Evolutionary conservation across 2,329 filamentous ascomycete genomes (phyloP).

Genomic region (Claviceps pusilla): DNA sequence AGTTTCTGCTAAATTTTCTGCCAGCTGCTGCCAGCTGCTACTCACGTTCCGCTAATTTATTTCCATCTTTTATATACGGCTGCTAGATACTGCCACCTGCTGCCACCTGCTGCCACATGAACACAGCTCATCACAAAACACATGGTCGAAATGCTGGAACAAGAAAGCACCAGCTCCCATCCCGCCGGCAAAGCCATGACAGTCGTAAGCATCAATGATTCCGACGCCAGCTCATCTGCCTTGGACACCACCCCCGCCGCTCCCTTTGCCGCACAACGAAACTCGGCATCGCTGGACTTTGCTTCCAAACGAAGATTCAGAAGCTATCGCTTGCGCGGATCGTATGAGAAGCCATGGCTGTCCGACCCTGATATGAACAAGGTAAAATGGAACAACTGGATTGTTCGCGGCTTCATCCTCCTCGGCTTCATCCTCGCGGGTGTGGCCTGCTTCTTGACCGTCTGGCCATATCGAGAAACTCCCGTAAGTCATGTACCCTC

Average conservation of each 20-base stretch:
- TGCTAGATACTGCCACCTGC: neutral
- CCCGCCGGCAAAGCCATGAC: neutral
- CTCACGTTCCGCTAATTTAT: neutral
- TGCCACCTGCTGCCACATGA: neutral
- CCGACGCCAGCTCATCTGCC: neutral
- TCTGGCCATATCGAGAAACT: constrained; percentile 13
- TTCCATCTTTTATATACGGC: too few relatives aligned
- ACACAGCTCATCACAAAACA: neutral
- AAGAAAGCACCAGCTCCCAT: neutral
- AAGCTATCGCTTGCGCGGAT: constrained; percentile 18
- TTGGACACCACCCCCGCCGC: neutral
- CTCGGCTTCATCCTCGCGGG: constrained; percentile 20
- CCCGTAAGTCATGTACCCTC: constrained; percentile 6
- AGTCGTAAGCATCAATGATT: neutral
- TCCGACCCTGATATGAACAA: constrained; percentile 17
- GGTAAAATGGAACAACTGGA: constrained; percentile 21
- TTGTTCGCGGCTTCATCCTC: constrained; percentile 17
- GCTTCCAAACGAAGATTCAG: constrained; percentile 13
- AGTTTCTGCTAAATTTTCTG: too few relatives aligned
- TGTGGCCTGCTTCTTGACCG: constrained; percentile 18
- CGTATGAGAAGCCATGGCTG: constrained; percentile 26
- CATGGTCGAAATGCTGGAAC: neutral
- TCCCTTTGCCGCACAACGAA: neutral
- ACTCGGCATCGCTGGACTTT: constrained; percentile 2
- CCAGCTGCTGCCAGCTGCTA: neutral